Evolutionary conservation across 345 rosid species (phyloP).

Genomic region (Brassica carinata): DNA sequence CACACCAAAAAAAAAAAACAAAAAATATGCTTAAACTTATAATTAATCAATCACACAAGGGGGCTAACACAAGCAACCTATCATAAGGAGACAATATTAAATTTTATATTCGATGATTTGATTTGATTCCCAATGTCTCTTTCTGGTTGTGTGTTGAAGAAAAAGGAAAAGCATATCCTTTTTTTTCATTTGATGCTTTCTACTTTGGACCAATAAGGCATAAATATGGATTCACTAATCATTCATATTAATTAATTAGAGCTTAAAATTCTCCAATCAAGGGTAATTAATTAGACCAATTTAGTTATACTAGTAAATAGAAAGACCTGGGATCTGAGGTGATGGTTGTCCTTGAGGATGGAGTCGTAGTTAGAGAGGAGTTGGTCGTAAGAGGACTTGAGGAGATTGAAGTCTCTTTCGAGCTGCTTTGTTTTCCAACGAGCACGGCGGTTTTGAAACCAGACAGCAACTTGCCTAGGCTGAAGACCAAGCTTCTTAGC

Average conservation of each 20-base stretch:
- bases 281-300: too few species aligned
- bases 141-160: not conserved
- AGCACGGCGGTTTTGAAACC: conserved; percentile 98
- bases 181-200: conserved; percentile 19
- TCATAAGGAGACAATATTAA: conserved; percentile 3
- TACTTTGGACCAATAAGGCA: conserved; percentile 33
- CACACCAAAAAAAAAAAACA: not conserved
- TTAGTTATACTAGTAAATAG: not conserved
- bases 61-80: conserved; percentile 43
- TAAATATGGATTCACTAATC: not conserved
- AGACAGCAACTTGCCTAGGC: conserved; percentile 93
- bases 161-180: conserved; percentile 21
- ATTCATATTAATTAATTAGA: not conserved
- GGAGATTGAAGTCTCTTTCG: conserved; percentile 78
- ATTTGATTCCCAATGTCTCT: conserved; percentile 19
- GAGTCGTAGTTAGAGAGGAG: conserved; percentile 64
- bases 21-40: not conserved
- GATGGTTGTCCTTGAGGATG: conserved; percentile 56
- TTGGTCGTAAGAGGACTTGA: conserved; percentile 77
- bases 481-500: conserved; percentile 90
- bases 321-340: conserved; percentile 69
- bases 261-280: not conserved
- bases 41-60: conserved; percentile 18
- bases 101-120: conserved; percentile 9
- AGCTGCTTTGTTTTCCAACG: conserved; percentile 96